Evolutionary conservation across 495 filamentous ascomycete genomes (phyloP), one percentile per base, ranked within the genome.

Genomic region (Tetracladium setigerum): DNA sequence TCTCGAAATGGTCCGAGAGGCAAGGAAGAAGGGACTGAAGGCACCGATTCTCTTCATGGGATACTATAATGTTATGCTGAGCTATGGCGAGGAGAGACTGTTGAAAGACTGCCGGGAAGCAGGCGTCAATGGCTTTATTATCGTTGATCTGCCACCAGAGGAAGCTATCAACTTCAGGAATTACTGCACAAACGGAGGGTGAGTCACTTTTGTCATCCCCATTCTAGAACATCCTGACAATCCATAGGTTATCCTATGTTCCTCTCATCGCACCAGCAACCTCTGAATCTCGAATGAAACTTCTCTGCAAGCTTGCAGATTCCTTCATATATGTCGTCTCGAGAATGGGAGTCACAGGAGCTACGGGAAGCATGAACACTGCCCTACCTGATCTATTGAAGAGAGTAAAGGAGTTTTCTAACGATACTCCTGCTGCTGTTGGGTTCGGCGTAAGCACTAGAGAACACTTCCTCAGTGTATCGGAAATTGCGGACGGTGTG

Each of bases 261-360:
- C 92, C 92, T 2, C 75, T 99, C 8, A 95, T 99, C 59, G 91
- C 92, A 12, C 92, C 92, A 16, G 81, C 91, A 2, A 96, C 92
- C 1, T 91, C 89, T n/a, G 86, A 92, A 46, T 65, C 78, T 38
- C 87, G 92, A 46, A 91, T 97, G 88, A 89, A 89, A 67, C 70
- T 95, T 4, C 80, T 99, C 17, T 99, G 92, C 77, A 82, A 86
- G 66, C 94, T 99, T 41, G 92, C 94, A 56, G 91, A 97, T 67
- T 95, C 89, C 8, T 99, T 99, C 72, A 94, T 99, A 67, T 99
- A 99, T 63, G 92, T 99, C 47, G 94, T 97, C 16, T 97, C 92
- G 2, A 78, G 91, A 50, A 95, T 96, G 87, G 92, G 92, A 51
- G 89, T 96, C 30, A 98, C 92, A 2, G 92, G 92, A 54, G 92